Conservation (phyloP, 345 rosid genomes). For the Salix purpurea region DNA sequence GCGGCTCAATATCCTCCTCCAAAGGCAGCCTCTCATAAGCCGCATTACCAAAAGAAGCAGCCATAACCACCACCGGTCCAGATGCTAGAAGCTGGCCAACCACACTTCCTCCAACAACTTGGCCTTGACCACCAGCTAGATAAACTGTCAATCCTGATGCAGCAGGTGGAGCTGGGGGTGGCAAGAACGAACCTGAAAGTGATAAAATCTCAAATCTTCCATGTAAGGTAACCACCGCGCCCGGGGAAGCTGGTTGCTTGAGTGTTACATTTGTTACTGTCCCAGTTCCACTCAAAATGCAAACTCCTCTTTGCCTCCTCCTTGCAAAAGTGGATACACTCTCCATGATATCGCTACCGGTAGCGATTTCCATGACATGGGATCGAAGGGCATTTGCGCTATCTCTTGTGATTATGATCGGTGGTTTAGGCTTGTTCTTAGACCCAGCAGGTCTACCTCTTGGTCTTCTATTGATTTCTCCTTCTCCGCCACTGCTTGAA, state of each 20-base stretch:
- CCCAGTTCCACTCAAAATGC: constrained; percentile 84
- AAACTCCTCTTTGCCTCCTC: constrained; percentile 77
- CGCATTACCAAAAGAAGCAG: constrained; percentile 97
- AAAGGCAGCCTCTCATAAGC: constrained; percentile 83
- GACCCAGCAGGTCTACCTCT: constrained; percentile 89
- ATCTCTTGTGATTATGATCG: constrained; percentile 85
- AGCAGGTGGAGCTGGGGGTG: constrained; percentile 94
- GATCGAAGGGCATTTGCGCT: constrained; percentile 95
- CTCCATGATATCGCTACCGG: constrained; percentile 76
- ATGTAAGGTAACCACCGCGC: constrained; percentile 74
- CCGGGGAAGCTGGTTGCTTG: constrained; percentile 73
- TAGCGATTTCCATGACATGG: constrained; percentile 83
- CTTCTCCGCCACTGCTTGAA: constrained; percentile 35
- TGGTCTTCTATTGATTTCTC: constrained; percentile 59
- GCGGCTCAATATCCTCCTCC: constrained; percentile 60
- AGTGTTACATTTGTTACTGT: constrained; percentile 79
- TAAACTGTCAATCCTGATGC: constrained; percentile 82
- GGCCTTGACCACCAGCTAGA: constrained; percentile 96
- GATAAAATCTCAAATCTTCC: constrained; percentile 93
- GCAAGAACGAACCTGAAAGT: constrained; percentile 79
- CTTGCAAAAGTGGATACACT: constrained; percentile 71
- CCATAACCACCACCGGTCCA: constrained; percentile 90
- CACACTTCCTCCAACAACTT: constrained; percentile 87
- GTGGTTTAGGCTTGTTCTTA: constrained; percentile 88
- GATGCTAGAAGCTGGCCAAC: constrained; percentile 76